These are phyloP conservation scores for Mycena rosella DNA, from an alignment of 768 basidiomycete genomes.

Conservation along the genomic window DNA sequence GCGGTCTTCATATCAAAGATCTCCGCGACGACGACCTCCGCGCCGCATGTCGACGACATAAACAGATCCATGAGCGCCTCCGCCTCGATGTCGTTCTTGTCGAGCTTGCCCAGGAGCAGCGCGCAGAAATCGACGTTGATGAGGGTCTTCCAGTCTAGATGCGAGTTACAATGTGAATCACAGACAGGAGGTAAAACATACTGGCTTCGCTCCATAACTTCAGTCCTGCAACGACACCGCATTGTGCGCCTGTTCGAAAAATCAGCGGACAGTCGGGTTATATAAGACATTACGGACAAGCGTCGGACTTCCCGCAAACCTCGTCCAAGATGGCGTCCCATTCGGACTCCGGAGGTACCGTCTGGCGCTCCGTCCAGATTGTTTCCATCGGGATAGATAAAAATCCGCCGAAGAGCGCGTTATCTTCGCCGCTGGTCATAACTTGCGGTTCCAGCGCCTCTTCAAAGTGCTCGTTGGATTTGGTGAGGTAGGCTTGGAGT, in stretches of 20 bases:
- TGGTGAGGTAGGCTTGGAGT: constrained; percentile 12
- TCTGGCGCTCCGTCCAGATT: constrained; percentile 2
- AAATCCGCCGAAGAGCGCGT: constrained; percentile 27
- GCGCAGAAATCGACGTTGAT: constrained; percentile 27
- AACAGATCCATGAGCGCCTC: constrained; percentile 25
- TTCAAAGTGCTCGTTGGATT: constrained; percentile 15
- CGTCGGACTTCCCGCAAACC: neutral
- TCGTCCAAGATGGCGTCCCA: constrained; percentile 29
- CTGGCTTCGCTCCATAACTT: constrained; percentile 8
- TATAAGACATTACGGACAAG: neutral
- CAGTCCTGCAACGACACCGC: neutral
- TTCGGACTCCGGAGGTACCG: neutral
- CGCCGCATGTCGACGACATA: constrained; percentile 16
- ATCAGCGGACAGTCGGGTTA: neutral
- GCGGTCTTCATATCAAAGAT: constrained; percentile 16
- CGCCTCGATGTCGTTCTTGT: constrained; percentile 26
- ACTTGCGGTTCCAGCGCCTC: constrained; percentile 31
- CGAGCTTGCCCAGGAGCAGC: constrained; percentile 22
- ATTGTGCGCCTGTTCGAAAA: neutral
- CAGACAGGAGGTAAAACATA: neutral
- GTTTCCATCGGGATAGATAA: constrained; percentile 8
- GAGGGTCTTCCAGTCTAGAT: constrained; percentile 18
- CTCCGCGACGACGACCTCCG: constrained; percentile 18
- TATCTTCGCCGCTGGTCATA: constrained; percentile 28
- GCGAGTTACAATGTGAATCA: neutral